phyloP scores from a whole-genome alignment of 2,329 filamentous ascomycete genomes.

The Cordyceps cicadae region DNA sequence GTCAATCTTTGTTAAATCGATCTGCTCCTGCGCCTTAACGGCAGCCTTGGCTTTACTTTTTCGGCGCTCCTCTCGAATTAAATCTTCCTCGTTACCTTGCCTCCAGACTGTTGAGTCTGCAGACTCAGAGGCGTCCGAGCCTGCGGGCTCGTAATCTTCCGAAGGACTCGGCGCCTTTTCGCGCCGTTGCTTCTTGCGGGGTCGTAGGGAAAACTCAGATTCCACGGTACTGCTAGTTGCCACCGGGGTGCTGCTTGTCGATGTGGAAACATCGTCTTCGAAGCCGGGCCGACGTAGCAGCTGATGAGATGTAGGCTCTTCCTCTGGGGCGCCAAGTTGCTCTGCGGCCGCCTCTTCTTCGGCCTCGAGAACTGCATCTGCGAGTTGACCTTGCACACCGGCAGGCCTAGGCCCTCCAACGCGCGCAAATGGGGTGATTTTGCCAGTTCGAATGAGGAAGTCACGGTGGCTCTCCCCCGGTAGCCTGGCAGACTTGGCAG shows the following conservation, averaged over 20 bases:
- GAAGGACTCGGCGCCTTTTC: slow-evolving; percentile 28
- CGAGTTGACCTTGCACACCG: slow-evolving; percentile 59
- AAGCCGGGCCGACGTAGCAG: slow-evolving; percentile 68
- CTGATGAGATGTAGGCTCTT: slow-evolving; percentile 58
- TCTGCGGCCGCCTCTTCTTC: slow-evolving; percentile 57
- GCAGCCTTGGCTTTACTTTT: slow-evolving; percentile 35
- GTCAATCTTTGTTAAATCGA: slow-evolving; percentile 58
- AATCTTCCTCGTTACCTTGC: slow-evolving; percentile 31
- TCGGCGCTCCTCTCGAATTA: slow-evolving; percentile 30
- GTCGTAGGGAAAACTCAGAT: slow-evolving; percentile 49
- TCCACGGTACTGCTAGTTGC: slow-evolving; percentile 25
- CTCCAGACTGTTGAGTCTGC: slow-evolving; percentile 29
- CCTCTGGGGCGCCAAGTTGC: slow-evolving; percentile 31
- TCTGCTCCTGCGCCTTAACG: slow-evolving; percentile 28
- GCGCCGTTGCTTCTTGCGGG: slow-evolving; percentile 46
- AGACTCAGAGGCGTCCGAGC: slow-evolving; percentile 24
- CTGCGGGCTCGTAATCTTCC: slow-evolving; percentile 38
- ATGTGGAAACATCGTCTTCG: slow-evolving; percentile 26
- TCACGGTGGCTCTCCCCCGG: slow-evolving; percentile 79
- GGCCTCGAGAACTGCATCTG: slow-evolving; percentile 71
- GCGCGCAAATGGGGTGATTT: slow-evolving; percentile 91
- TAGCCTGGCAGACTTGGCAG: slow-evolving; percentile 49
- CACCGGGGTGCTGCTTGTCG: slow-evolving; percentile 10
- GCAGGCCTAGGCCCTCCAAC: slow-evolving; percentile 56
- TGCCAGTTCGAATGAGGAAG: slow-evolving; percentile 88